Base-by-base conservation (phyloP, 139 green algal genomes). In the Raphidocelis subcapitata region DNA sequence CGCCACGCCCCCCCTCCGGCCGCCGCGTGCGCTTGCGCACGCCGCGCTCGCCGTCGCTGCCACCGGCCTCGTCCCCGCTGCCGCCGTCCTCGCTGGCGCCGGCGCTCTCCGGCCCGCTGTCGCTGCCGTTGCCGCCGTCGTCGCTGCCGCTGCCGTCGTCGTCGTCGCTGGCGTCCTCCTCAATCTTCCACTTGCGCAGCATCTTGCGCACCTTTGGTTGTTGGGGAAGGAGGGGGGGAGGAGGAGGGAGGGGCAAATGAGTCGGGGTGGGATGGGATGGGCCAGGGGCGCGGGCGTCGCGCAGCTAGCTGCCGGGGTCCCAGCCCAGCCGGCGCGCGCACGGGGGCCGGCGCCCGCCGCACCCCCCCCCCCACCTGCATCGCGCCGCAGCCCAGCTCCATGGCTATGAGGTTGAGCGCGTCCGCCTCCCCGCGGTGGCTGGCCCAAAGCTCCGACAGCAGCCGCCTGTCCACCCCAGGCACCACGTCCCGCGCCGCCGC, bases 121-220 rank as follows among this genome's bases (percentile, higher is more conserved):
- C 55, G 2, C 41, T 56, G 12, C n/a, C 65, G 2, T 51, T 56
- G 55, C 37, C 60, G 49, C 65, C 55, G 29, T 26, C 49, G 21
- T 60, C 62, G 55, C 46, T 57, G 66, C 65, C 62, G 65, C 60
- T 51, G 56, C 32, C 51, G 15, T 37, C 60, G 26, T 28, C 74
- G 36, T 12, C 10, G 59, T 47, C 54, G 28, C 71, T 72, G 49
- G 55, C 65, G 49, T 65, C 26, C 47, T 70, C n/a, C n/a, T n/a
- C n/a, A n/a, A n/a, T n/a, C n/a, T n/a, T n/a, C n/a, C n/a, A n/a
- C n/a, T n/a, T 77, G 1, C 56, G 8, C 31, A 77, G 61, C 47
- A 70, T 46, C 70, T 77, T 77, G 41, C 67, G 69, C 5, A 76
- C 59, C 59, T 76, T n/a, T n/a, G n/a, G n/a, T n/a, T n/a, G n/a